Percentiles rank a stretch among this genome's conserved stretches.
These are phyloP conservation scores for Neofusicoccum parvum DNA, from an alignment of 2,329 filamentous ascomycete genomes.

Conservation along the genomic window DNA sequence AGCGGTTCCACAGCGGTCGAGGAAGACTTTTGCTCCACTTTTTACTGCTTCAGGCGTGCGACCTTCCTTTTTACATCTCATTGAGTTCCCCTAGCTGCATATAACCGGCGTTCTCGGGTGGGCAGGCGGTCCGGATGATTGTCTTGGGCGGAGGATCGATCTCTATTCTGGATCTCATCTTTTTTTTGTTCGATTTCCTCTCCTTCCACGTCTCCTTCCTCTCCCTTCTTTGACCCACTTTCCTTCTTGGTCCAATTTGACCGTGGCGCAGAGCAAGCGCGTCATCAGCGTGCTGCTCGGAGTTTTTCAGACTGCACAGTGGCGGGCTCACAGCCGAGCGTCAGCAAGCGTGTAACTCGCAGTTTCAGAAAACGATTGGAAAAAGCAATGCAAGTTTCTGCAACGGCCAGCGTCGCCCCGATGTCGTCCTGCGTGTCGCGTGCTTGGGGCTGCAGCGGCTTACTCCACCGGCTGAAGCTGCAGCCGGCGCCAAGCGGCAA, in stretches of 20 bases:
- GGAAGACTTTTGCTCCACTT: background rate
- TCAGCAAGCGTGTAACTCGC: slow-evolving; percentile 3
- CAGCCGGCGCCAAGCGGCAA: background rate
- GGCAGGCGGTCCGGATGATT: slow-evolving; percentile 7
- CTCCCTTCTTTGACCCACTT: background rate
- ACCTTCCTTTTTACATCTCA: slow-evolving; percentile 16
- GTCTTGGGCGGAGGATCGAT: slow-evolving; percentile 11
- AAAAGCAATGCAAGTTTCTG: background rate
- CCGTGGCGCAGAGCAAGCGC: background rate
- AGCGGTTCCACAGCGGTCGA: slow-evolving; percentile 5
- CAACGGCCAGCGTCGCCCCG: background rate
- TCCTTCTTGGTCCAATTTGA: background rate
- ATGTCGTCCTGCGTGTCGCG: too few relatives aligned
- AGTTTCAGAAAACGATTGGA: slow-evolving; percentile 14
- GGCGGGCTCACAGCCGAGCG: background rate
- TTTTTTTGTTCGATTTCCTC: slow-evolving; percentile 3
- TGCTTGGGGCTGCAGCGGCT: background rate
- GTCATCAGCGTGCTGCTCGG: background rate
- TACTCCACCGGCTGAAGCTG: background rate
- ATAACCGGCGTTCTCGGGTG: slow-evolving; percentile 18
- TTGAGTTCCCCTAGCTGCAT: slow-evolving; percentile 18
- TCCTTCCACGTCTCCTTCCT: slow-evolving; percentile 6
- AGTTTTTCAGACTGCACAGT: background rate
- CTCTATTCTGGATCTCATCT: slow-evolving; percentile 11
- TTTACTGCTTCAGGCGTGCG: slow-evolving; percentile 10